A percentile compares a stretch with the other conserved stretches of the same genome.
phyloP scores from a whole-genome alignment of 257 asterid species.

The Lithospermum erythrorhizon region DNA sequence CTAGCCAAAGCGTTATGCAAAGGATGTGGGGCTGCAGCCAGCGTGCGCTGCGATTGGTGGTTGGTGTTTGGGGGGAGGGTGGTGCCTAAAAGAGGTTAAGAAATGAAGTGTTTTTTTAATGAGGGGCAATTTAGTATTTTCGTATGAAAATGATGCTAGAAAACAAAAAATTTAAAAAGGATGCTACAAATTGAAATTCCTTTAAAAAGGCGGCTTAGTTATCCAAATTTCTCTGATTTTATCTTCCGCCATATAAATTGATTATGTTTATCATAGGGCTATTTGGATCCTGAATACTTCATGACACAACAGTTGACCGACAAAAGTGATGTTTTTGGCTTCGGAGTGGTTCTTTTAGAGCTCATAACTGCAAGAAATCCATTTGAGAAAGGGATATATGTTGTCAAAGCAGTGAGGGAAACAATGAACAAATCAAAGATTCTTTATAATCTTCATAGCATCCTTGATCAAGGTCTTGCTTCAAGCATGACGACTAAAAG shows the following conservation, averaged over 20 bases:
- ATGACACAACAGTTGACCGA: constrained; percentile 78
- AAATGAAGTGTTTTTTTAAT: too few species aligned
- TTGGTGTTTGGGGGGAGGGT: too few species aligned
- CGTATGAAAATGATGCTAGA: too few species aligned
- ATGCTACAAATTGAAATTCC: too few species aligned
- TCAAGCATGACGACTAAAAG: constrained; percentile 36
- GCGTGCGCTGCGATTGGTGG: too few species aligned
- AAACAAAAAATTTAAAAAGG: too few species aligned
- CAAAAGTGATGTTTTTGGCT: constrained; percentile 89
- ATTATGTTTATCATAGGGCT: constrained; percentile 40
- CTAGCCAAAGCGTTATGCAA: too few species aligned
- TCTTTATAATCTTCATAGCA: constrained; percentile 47
- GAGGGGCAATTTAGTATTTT: too few species aligned
- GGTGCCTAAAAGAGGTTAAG: too few species aligned
- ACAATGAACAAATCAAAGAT: constrained; percentile 49
- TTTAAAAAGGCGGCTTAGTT: too few species aligned
- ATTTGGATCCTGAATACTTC: constrained; percentile 93
- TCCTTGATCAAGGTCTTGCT: constrained; percentile 60
- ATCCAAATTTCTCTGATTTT: too few species aligned
- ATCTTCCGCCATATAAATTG: neutral
- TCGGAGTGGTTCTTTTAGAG: constrained; percentile 62
- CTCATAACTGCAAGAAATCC: constrained; percentile 57
- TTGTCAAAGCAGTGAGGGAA: constrained; percentile 57
- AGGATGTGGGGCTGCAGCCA: too few species aligned
- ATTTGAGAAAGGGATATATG: constrained; percentile 62